A percentile compares a stretch with the other conserved stretches of the same genome.
phyloP scores from a whole-genome alignment of 305 asterid genomes.

The Solanum hybrid region DNA sequence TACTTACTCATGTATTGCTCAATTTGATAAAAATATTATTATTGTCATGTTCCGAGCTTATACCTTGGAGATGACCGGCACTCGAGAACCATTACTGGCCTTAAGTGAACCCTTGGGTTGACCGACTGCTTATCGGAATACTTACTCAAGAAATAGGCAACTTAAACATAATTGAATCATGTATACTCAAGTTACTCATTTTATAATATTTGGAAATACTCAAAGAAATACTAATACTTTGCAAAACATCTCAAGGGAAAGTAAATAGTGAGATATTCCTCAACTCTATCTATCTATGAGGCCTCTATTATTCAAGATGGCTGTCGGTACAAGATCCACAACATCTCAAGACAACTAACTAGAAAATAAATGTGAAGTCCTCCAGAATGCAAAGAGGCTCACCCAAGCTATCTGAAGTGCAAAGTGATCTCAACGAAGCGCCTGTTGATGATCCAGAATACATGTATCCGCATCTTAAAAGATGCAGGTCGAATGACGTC shows the following conservation, averaged over 20 bases:
- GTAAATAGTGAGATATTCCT: not conserved
- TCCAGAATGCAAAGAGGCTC: not conserved
- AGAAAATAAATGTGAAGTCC: not conserved
- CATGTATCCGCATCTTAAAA: not conserved
- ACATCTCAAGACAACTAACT: not conserved
- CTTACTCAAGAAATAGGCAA: not conserved
- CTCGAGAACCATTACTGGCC: not conserved
- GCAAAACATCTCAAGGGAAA: not conserved
- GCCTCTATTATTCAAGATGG: not conserved
- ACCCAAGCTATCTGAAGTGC: not conserved
- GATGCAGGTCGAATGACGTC: not conserved
- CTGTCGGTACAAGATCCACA: not conserved
- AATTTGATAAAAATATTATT: not conserved
- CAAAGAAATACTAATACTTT: not conserved
- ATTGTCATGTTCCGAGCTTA: not conserved
- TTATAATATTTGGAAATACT: not conserved
- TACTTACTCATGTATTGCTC: not conserved
- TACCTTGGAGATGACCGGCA: not conserved
- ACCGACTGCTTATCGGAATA: not conserved
- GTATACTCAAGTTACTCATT: not conserved
- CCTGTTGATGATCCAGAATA: not conserved
- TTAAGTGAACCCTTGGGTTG: not conserved
- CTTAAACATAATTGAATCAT: not conserved
- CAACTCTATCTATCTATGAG: not conserved
- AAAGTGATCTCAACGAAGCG: not conserved